Evolutionary conservation across 108 stramenopile species (phyloP), one percentile per base, ranked within the genome.

Genomic region (Cyclotella baltica): DNA sequence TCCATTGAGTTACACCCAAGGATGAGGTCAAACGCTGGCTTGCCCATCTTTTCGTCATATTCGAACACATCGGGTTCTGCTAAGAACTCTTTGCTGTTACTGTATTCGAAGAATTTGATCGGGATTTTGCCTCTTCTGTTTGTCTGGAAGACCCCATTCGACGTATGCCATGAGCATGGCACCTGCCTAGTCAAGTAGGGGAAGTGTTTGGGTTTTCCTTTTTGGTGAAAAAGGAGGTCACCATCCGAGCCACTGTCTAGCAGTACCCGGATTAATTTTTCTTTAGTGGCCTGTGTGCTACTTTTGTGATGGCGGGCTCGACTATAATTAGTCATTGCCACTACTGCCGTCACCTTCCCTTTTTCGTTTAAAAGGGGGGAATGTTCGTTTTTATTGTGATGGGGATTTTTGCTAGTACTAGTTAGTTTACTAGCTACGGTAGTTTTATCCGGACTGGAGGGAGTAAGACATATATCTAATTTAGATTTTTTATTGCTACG

Each of bases 161-260:
- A 64, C 8, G 62, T 64, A 64, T 64, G 35, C 36, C 19, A 64
- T 8, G 62, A 37, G 4, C 38, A 15, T 68, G 67, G 67, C 18
- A 70, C 69, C 51, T 37, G 69, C 69, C 69, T 52, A 13, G 11
- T 20, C 19, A 20, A n/a, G 51, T 52, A 52, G 51, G 51, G 51
- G n/a, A 52, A 52, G 48, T 20, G 31, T 70, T 25, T 13, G 3
- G 15, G 3, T 8, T 51, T 70, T 22, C 36, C 69, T 70, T 70
- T 70, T 15, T 56, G 10, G 1, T 37, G 33, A 19, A 70, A 70
- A 13, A 36, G 4, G 23, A 70, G 29, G 52, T 70, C 69, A 19
- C 69, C 69, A 35, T 70, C 51, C 29, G 69, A 70, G 34, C 69
- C 69, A 30, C 5, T 31, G 69, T 70, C 69, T 33, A 70, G 25